Evolutionary conservation across 805 yeast genomes (phyloP).

Genomic region (Candida peoriensis): DNA sequence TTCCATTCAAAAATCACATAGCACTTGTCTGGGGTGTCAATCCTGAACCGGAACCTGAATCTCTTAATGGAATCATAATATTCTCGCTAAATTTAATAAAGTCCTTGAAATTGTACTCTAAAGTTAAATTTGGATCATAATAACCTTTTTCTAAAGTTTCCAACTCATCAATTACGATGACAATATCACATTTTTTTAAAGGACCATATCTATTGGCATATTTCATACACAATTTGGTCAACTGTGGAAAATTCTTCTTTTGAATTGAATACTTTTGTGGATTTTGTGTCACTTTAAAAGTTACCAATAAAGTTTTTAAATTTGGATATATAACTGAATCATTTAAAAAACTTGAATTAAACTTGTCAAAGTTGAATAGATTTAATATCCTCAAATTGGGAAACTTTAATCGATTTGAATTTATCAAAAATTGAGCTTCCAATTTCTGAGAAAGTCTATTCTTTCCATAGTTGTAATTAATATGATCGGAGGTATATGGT

Average conservation of each 20-base stretch:
- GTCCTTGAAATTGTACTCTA: background rate
- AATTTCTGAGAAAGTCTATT: no score
- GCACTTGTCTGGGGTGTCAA: no score
- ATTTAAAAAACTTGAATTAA: slow-evolving; percentile 7
- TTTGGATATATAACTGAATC: slow-evolving; percentile 5
- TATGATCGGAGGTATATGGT: background rate
- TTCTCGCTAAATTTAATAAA: no score
- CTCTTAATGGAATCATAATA: no score
- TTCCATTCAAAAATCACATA: no score
- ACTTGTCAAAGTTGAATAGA: slow-evolving; percentile 12
- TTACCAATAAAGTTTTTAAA: slow-evolving; percentile 1
- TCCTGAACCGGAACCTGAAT: no score
- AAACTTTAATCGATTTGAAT: slow-evolving; percentile 1
- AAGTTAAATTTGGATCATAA: slow-evolving; percentile 6
- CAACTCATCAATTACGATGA: slow-evolving; percentile 7
- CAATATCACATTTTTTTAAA: slow-evolving; percentile 15
- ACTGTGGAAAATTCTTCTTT: slow-evolving; percentile 9
- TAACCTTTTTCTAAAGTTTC: background rate
- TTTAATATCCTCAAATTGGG: slow-evolving; percentile 7
- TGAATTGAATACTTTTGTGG: slow-evolving; percentile 9
- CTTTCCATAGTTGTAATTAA: no score
- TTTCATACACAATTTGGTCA: slow-evolving; percentile 8
- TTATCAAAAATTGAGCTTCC: no score
- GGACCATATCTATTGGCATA: slow-evolving; percentile 19
- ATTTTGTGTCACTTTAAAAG: slow-evolving; percentile 3